Conservation (phyloP, 768 basidiomycete genomes). For the Cystoderma amianthinum region DNA sequence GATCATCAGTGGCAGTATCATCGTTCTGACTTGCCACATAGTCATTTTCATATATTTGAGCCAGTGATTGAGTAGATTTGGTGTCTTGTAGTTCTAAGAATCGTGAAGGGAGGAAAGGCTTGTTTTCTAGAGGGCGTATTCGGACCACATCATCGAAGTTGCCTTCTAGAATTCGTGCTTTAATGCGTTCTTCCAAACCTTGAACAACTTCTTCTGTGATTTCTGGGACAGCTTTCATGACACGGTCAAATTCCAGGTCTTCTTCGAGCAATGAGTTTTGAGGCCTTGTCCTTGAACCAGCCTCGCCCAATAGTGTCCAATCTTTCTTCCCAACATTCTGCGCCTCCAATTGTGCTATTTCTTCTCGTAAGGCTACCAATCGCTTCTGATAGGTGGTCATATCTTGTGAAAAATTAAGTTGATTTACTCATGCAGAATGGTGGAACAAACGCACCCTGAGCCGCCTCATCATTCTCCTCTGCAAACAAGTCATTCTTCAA, state of each 20-base stretch:
- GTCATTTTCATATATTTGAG: constrained; percentile 94
- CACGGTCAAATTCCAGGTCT: constrained; percentile 91
- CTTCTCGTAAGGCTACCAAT: constrained; percentile 62
- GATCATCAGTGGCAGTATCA: constrained; percentile 54
- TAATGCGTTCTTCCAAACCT: constrained; percentile 85
- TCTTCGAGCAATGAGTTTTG: constrained; percentile 90
- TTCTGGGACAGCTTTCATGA: constrained; percentile 79
- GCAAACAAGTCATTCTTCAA: constrained; percentile 77
- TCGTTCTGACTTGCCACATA: constrained; percentile 65
- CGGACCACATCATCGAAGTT: constrained; percentile 91
- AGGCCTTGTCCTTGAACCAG: constrained; percentile 73
- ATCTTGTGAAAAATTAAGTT: constrained; percentile 24
- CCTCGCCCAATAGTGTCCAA: constrained; percentile 93
- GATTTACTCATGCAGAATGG: constrained; percentile 7
- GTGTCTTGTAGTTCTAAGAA: constrained; percentile 86
- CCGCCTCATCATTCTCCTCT: constrained; percentile 50
- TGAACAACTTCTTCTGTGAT: constrained; percentile 85
- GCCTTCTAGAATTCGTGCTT: constrained; percentile 76
- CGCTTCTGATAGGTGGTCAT: constrained; percentile 78
- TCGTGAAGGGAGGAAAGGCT: constrained; percentile 86
- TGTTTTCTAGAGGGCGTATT: constrained; percentile 69
- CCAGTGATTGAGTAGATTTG: constrained; percentile 83
- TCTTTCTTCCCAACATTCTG: constrained; percentile 87
- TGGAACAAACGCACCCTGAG: constrained; percentile 11
- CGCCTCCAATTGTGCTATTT: constrained; percentile 77